phyloP scores from a whole-genome alignment of 352 stramenopile species.

The Pythium chondricola region DNA sequence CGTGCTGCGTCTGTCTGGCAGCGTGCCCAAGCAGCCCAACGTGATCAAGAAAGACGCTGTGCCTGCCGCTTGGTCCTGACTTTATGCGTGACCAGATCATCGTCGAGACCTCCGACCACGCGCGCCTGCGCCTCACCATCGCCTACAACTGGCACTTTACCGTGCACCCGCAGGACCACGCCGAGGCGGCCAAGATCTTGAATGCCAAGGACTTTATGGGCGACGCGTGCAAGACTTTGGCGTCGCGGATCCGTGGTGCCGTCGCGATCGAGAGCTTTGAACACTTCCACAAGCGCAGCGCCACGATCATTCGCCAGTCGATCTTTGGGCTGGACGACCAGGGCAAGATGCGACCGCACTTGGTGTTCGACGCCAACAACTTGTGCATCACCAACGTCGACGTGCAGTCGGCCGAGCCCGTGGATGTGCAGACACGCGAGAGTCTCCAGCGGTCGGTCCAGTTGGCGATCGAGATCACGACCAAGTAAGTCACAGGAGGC shows the following conservation, averaged over 20 bases:
- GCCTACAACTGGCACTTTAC: conserved; percentile 84
- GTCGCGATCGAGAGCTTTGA: conserved; percentile 72
- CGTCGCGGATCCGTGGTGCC: conserved; percentile 65
- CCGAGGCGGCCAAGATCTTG: conserved; percentile 64
- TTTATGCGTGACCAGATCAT: conserved; percentile 85
- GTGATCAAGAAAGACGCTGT: conserved; percentile 76
- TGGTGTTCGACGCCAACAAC: conserved; percentile 71
- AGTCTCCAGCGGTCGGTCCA: conserved; percentile 80
- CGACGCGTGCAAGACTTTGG: conserved; percentile 76
- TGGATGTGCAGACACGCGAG: conserved; percentile 63
- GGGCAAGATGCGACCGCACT: conserved; percentile 40
- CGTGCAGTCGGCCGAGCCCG: conserved; percentile 71
- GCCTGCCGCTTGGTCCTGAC: conserved; percentile 70
- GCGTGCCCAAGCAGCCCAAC: conserved; percentile 70
- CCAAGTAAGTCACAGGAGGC: conserved; percentile 78
- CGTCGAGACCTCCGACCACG: conserved; percentile 77
- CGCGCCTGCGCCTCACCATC: conserved; percentile 65
- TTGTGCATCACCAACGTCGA: conserved; percentile 81
- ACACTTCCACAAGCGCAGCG: conserved; percentile 82
- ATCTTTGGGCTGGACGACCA: conserved; percentile 66
- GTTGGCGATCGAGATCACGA: conserved; percentile 82
- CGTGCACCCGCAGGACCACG: conserved; percentile 41
- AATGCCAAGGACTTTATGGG: conserved; percentile 80
- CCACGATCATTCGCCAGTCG: conserved; percentile 67
- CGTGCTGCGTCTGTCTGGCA: conserved; percentile 57